phyloP scores from a whole-genome alignment of 1,139 yeast genomes.

The Zygosaccharomyces pseudobailii region DNA sequence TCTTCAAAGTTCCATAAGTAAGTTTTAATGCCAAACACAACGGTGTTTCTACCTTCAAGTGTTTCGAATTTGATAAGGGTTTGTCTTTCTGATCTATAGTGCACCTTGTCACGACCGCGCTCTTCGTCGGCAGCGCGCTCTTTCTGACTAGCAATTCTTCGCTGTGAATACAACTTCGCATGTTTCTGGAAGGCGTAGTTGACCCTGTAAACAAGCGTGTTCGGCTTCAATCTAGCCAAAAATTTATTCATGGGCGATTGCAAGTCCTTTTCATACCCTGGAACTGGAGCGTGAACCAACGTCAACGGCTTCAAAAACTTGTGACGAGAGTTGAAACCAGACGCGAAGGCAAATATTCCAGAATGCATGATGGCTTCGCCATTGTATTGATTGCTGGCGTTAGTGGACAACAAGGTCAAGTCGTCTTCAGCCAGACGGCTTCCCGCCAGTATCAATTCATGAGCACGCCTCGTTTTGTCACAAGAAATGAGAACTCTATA shows the following conservation, averaged over 20 bases:
- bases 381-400: slow-evolving; percentile 42
- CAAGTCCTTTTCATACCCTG: slow-evolving; percentile 63
- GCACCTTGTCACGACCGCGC: slow-evolving; percentile 52
- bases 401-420: slow-evolving; percentile 52
- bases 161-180: slow-evolving; percentile 42
- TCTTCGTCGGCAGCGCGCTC: slow-evolving; percentile 23
- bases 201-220: slow-evolving; percentile 66
- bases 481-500: slow-evolving; percentile 12
- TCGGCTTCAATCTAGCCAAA: slow-evolving; percentile 56
- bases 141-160: slow-evolving; percentile 31
- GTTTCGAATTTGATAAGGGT: slow-evolving; percentile 51
- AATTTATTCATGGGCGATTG: slow-evolving; percentile 71
- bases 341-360: slow-evolving; percentile 66
- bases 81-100: slow-evolving; percentile 60
- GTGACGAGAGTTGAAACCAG: slow-evolving; percentile 63
- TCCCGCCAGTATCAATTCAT: slow-evolving; percentile 41
- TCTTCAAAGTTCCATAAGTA: slow-evolving; percentile 58
- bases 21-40: slow-evolving; percentile 60
- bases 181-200: slow-evolving; percentile 76
- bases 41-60: slow-evolving; percentile 45
- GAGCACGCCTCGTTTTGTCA: slow-evolving; percentile 15
- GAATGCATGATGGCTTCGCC: slow-evolving; percentile 60
- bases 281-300: slow-evolving; percentile 62
- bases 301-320: slow-evolving; percentile 53
- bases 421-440: slow-evolving; percentile 62